Evolutionary conservation across 2,329 filamentous ascomycete genomes (phyloP).

Genomic region (Ceratocystiopsis sp.): DNA sequence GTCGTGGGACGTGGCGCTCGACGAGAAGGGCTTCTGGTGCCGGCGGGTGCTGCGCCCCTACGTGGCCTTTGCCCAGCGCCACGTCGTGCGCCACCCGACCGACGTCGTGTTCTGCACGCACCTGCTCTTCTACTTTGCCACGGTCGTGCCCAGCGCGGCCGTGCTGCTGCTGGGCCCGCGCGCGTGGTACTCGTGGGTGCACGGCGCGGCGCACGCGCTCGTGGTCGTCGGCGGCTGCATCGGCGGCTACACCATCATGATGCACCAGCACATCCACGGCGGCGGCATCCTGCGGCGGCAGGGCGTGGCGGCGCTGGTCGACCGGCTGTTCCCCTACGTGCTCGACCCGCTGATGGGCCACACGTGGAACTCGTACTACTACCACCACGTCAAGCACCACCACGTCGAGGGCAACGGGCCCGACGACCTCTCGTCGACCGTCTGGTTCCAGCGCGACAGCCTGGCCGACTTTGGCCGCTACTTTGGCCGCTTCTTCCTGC

Average conservation of each 20-base stretch:
- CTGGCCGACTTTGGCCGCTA: conserved; percentile 52
- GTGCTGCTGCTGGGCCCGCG: conserved; percentile 38
- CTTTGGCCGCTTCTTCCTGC: conserved; percentile 53
- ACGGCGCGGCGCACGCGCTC: conserved; percentile 47
- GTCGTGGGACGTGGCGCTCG: conserved; percentile 3
- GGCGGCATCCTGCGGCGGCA: conserved; percentile 47
- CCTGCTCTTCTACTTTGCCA: conserved; percentile 52
- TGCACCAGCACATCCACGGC: conserved; percentile 73
- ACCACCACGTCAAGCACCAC: conserved; percentile 75
- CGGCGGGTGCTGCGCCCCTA: conserved; percentile 41
- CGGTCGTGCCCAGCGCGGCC: conserved; percentile 51
- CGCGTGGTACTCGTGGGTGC: conserved; percentile 54
- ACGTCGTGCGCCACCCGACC: conserved; percentile 44
- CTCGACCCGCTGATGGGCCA: conserved; percentile 64
- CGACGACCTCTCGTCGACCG: conserved; percentile 57
- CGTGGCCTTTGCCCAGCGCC: conserved; percentile 30
- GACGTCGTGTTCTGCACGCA: conserved; percentile 73
- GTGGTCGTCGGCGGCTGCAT: conserved; percentile 49
- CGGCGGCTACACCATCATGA: conserved; percentile 63
- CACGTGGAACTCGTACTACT: conserved; percentile 73
- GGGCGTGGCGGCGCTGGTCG: conserved; percentile 25
- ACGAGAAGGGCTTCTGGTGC: conserved; percentile 24
- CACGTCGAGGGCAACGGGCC: conserved; percentile 67
- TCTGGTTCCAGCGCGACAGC: conserved; percentile 59
- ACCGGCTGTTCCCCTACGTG: conserved; percentile 54